A percentile compares a stretch with the other conserved stretches of the same genome.
Conservation (phyloP, 768 basidiomycete species). For the Candolleomyces efflorescens region DNA sequence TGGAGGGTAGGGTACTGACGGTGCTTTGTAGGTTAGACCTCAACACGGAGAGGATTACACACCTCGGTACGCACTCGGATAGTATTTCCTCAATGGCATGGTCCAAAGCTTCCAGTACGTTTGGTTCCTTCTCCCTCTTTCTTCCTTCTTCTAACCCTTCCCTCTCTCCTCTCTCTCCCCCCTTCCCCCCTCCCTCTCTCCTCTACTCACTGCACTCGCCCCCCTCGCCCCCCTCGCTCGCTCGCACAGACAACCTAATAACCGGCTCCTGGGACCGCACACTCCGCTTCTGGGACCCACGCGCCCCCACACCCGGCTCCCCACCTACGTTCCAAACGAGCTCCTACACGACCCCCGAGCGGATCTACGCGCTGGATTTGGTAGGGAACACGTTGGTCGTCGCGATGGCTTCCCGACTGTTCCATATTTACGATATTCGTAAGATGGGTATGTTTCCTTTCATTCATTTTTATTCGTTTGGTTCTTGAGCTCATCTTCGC, state of each 20-base stretch:
- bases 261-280: slow-evolving; percentile 94
- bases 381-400: slow-evolving; percentile 81
- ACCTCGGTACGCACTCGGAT: slow-evolving; percentile 79
- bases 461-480: neutral
- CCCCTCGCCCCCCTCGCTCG: no score
- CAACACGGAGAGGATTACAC: slow-evolving; percentile 61
- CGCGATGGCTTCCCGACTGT: slow-evolving; percentile 87
- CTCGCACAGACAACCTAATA: slow-evolving; percentile 45
- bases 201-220: no score
- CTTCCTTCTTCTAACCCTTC: no score
- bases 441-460: slow-evolving; percentile 43
- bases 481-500: no score
- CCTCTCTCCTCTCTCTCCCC: no score
- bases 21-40: slow-evolving; percentile 70
- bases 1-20: neutral
- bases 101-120: slow-evolving; percentile 58
- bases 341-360: slow-evolving; percentile 69
- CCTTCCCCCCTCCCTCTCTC: no score
- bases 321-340: slow-evolving; percentile 35
- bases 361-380: slow-evolving; percentile 81
- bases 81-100: slow-evolving; percentile 76
- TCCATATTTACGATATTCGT: slow-evolving; percentile 85
- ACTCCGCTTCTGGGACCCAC: slow-evolving; percentile 83
- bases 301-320: slow-evolving; percentile 31
- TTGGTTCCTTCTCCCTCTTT: no score